Evolutionary conservation across 768 basidiomycete species (phyloP), one percentile per base, ranked within the genome.

Genomic region (Suillus hirtellus): DNA sequence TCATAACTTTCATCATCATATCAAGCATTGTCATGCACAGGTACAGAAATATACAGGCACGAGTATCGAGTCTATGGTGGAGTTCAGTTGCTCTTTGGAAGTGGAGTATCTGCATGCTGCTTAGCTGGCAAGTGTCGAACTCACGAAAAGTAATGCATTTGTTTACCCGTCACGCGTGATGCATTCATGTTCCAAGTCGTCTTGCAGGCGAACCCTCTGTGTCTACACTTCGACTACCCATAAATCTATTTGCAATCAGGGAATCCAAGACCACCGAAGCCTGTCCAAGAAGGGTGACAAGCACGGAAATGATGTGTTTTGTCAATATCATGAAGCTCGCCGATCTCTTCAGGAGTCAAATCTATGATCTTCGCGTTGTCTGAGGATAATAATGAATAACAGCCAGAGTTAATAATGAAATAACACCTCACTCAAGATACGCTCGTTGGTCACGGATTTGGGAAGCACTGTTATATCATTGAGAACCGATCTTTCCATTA

Each of bases 401-500:
- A 60, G 1, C 24, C 34, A 49, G 40, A 19, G 53, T 60, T 34
- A 54, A n/a, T 12, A 58, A 35, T 53, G 4, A 40, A 55, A 24
- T 6, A 12, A 46, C 37, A 14, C 75, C 82, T 62, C 63, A 84
- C 83, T 70, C 44, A 80, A 75, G 70, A 93, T 88, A 24, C 92
- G 87, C 60, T 80, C 74, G 61, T 83, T 79, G 6, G 87, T 92
- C 47, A 93, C 92, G 5, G 88, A 90, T 78, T 94, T 94, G 27
- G 90, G 81, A 44, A 94, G 78, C 34, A 91, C 91, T 80, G 60
- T 38, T 64, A 37, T 49, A 46, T 53, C n/a, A 56, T 19, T 56
- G 37, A 40, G 59, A 38, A 55, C 35, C 6, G 4, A 58, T 24
- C 1, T 65, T 64, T 27, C 75, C 65, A 60, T 60, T 64, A 6